Base-by-base conservation (phyloP, 163 green algal species). In the Scenedesmus sp. region DNA sequence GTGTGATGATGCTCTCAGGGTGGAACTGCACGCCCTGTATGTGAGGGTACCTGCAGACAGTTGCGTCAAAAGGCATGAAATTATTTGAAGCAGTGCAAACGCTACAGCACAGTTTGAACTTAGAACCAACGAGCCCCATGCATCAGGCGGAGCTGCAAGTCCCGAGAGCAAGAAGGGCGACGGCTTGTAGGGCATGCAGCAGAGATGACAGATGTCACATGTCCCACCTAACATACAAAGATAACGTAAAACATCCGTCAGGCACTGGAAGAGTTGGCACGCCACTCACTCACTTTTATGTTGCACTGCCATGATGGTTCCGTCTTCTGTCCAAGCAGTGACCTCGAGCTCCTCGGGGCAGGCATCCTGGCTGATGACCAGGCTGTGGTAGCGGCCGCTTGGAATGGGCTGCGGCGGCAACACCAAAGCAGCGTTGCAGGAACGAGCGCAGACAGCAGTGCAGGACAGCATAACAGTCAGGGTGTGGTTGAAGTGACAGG, bases 1-100 rank as follows among this genome's bases (percentile, higher is more conserved):
- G 86, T 0, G 98, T 99, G 92, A 99, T 99, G 91, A 99, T 99
- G 86, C 92, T 97, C 91, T 99, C 98, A 15, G 98, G 98, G 91
- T 99, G 98, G 93, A 99, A 99, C 94, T 99, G 98, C 86, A 99
- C 97, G 3, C 97, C 97, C 94, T 98, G 95, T 59, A 99, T 97
- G 92, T 98, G 93, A 1, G 95, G 96, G 80, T 97, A 96, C 59
- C 97, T 91, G 65, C 65, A 40, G 56, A 26, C 56, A 68, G 56
- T 68, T 68, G 18, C 16, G 18, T 68, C 3, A 68, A 56, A 56
- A 56, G 46, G 46, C 46, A 10, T 10, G 46, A 56, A 18, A 56
- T 10, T 18, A 56, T 56, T n/a, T n/a, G n/a, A n/a, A n/a, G n/a
- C n/a, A n/a, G n/a, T n/a, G n/a, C n/a, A n/a, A n/a, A n/a, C n/a